Base-by-base conservation (phyloP, 148 eudicot species). In the Cornus kousa region DNA sequence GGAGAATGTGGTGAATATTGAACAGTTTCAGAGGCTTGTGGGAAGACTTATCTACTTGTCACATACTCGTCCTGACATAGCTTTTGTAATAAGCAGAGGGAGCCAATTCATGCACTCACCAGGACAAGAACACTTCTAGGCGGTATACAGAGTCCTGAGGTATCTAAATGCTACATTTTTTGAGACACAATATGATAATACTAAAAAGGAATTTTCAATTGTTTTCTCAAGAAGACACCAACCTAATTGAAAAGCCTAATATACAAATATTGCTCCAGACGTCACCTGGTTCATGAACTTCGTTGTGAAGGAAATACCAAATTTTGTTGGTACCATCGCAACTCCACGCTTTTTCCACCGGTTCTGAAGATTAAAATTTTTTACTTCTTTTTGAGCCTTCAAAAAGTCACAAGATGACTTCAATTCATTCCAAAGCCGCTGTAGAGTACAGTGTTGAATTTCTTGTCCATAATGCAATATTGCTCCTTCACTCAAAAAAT, bases 211-310 rank as follows among this genome's bases (percentile, higher is more conserved):
- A 4, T 6, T 43, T 43, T 9, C 48, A 43, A 43, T 43, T 62
- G 9, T 19, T 39, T 20, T 40, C 50, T 37, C 23, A 24, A 1
- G 16, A 22, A 11, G 16, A 65, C 55, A 39, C 70, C 70, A 39
- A 16, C 48, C 48, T 1, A 16, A 35, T 28, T 73, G 10, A 9
- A 43, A 53, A 53, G 31, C 11, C 75, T 28, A 73, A 73, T 17
- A 50, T 50, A 19, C 66, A 9, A 32, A 50, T 11, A 24, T 37
- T n/a, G 40, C 53, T 23, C 24, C 59, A 65, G 76, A 76, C 40
- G 73, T 53, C 88, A 93, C 98, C 99, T 96, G 99, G 86, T 96
- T 96, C 98, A 96, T 86, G 85, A 96, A 93, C 86, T 96, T 96
- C 9, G 95, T 71, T 50, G 97, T 93, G 76, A 96, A 96, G 43